Base-by-base conservation (phyloP, 306 rosid genomes). In the Acacia crassicarpa region DNA sequence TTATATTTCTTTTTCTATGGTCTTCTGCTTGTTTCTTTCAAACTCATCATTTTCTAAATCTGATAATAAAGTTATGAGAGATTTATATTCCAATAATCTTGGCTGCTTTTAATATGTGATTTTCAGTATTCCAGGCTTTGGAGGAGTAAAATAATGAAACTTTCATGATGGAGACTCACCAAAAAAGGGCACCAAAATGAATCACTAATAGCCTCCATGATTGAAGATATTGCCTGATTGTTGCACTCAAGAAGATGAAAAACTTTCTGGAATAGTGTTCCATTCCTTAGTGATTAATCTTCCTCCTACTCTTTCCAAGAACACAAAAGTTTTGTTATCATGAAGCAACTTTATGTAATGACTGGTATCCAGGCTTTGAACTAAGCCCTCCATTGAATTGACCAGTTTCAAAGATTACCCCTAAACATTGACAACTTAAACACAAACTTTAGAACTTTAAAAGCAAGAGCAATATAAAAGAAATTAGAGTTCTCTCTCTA, bases 201-300 rank as follows among this genome's bases (percentile, higher is more conserved):
- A 17, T 54, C 80, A 65, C 67, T 35, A 6, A 6, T 38, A 67
- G 69, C 74, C 67, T 49, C 68, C 59, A 58, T 83, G 62, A n/a
- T 56, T 56, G 27, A 56, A 56, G 25, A 20, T 4, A 48, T 56
- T 56, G 58, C 72, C 65, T 80, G 89, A 86, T 32, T 80, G 15
- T 71, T 63, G 35, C 22, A 41, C 11, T 38, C 27, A 56, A 56
- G 62, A 56, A 11, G 11, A 48, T 48, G 15, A 20, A 32, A 41
- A 71, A 63, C 82, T 81, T 81, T 84, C 77, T 23, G 27, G 27
- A 62, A 54, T 45, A 43, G 81, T 51, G 33, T 10, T 62, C 74
- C 23, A 44, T 84, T 84, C 77, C 90, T 87, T 87, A 82, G 63
- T 72, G 88, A 75, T 79, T 87, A 87, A 87, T 79, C 88, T 79